These are phyloP conservation scores for Phytophthora hibernalis DNA, from an alignment of 352 stramenopile genomes.

Conservation along the genomic window DNA sequence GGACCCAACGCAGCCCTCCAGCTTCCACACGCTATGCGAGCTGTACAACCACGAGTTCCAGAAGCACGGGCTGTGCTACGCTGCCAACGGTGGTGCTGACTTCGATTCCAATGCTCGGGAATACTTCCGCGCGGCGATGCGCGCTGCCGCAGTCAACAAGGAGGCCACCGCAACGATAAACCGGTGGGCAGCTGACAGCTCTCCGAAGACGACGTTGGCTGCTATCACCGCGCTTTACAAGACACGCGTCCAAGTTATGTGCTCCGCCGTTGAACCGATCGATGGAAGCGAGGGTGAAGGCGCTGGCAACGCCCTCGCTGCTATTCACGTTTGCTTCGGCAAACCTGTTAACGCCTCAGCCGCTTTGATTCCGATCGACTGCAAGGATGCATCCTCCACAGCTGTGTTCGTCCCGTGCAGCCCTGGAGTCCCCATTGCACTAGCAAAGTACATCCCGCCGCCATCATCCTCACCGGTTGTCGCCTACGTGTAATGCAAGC, in stretches of 20 bases:
- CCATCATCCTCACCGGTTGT: neutral
- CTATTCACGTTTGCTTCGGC: constrained; percentile 51
- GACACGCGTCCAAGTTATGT: constrained; percentile 48
- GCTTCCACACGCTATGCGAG: constrained; percentile 63
- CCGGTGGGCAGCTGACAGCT: constrained; percentile 29
- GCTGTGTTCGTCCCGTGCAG: constrained; percentile 38
- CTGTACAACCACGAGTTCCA: constrained; percentile 92
- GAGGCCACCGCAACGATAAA: constrained; percentile 42
- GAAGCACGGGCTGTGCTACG: constrained; percentile 88
- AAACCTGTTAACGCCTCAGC: constrained; percentile 29
- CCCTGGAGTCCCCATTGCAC: constrained; percentile 24
- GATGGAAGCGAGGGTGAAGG: neutral
- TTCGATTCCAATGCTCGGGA: constrained; percentile 34
- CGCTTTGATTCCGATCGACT: constrained; percentile 35
- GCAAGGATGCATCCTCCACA: constrained; percentile 21
- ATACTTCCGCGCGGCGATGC: constrained; percentile 46
- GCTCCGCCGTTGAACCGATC: constrained; percentile 34
- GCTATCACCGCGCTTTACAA: constrained; percentile 46
- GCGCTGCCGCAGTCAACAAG: constrained; percentile 22
- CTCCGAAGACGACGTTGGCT: constrained; percentile 34
- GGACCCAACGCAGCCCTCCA: constrained; percentile 52
- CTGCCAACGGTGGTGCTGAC: constrained; percentile 46
- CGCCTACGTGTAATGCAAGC: no score
- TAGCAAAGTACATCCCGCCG: constrained; percentile 28
- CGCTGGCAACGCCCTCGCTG: constrained; percentile 39